These are phyloP conservation scores for Ambrosiella cleistominuta DNA, from an alignment of 2,329 filamentous ascomycete genomes.

Conservation along the genomic window DNA sequence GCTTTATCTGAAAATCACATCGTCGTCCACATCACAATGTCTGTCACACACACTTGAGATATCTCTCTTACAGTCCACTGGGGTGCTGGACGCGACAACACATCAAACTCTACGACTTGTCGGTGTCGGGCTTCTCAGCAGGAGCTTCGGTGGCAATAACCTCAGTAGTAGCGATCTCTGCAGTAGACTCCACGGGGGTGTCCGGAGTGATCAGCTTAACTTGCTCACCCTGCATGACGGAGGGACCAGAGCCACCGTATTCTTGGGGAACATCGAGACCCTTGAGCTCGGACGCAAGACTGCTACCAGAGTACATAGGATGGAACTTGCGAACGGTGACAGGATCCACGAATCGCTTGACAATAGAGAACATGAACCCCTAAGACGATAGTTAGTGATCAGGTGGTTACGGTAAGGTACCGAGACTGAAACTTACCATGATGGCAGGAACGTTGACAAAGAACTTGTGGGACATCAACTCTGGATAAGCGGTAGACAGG, in stretches of 20 bases:
- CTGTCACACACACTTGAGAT: too few relatives aligned
- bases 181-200: slow-evolving; percentile 7
- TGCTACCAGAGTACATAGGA: slow-evolving; percentile 55
- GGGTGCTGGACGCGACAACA: slow-evolving; percentile 7
- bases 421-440: slow-evolving; percentile 33
- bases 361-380: slow-evolving; percentile 60
- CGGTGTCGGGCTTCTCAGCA: slow-evolving; percentile 13
- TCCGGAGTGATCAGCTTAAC: slow-evolving; percentile 17
- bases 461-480: slow-evolving; percentile 72
- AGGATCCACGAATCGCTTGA: slow-evolving; percentile 57
- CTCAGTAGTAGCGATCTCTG: neutral
- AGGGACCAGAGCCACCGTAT: slow-evolving; percentile 58
- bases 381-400: neutral
- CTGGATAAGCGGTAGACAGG: slow-evolving; percentile 71
- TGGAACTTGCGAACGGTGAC: slow-evolving; percentile 68
- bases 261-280: slow-evolving; percentile 48
- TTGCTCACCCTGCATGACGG: slow-evolving; percentile 22
- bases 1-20: too few relatives aligned
- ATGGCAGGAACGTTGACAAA: slow-evolving; percentile 85
- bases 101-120: slow-evolving; percentile 12
- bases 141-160: neutral
- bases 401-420: neutral
- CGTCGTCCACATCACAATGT: too few relatives aligned
- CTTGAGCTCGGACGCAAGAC: slow-evolving; percentile 44
- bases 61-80: neutral